A percentile compares a stretch with the other conserved stretches of the same genome.
Evolutionary conservation across 2,329 filamentous ascomycete species (phyloP).

Genomic region (Bipolaris bicolor): DNA sequence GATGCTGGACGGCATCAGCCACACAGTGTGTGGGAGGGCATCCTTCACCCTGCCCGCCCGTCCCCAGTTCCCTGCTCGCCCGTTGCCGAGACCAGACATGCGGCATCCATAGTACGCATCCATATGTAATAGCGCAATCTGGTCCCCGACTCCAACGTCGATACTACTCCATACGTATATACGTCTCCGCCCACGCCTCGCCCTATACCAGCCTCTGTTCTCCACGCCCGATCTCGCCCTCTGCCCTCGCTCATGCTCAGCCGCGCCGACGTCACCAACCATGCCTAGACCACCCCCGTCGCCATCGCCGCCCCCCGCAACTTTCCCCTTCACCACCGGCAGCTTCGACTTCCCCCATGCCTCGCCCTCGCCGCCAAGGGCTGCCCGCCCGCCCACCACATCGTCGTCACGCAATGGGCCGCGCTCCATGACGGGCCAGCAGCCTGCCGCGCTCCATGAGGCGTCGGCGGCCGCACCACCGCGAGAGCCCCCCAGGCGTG

Average conservation of each 20-base stretch:
- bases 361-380: constrained; percentile 32
- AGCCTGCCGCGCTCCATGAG: constrained; percentile 16
- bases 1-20: constrained; percentile 1
- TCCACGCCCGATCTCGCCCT: neutral
- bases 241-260: neutral
- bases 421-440: constrained; percentile 16
- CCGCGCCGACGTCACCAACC: constrained; percentile 32
- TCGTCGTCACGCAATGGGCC: constrained; percentile 13
- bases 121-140: neutral
- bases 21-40: neutral
- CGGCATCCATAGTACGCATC: neutral
- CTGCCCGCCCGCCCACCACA: constrained; percentile 10
- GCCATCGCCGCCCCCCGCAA: constrained; percentile 35
- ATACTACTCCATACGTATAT: too few relatives aligned
- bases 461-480: constrained; percentile 3
- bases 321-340: constrained; percentile 45
- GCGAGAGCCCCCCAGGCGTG: constrained; percentile 18
- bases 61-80: neutral
- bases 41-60: neutral
- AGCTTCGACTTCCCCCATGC: constrained; percentile 56
- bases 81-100: too few relatives aligned
- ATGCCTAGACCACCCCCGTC: constrained; percentile 40
- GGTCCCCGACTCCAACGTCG: neutral
- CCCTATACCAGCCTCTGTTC: too few relatives aligned
- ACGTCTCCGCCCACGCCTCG: too few relatives aligned